Evolutionary conservation across 2,329 filamentous ascomycete species (phyloP).

Genomic region (Plenodomus biglobosus): DNA sequence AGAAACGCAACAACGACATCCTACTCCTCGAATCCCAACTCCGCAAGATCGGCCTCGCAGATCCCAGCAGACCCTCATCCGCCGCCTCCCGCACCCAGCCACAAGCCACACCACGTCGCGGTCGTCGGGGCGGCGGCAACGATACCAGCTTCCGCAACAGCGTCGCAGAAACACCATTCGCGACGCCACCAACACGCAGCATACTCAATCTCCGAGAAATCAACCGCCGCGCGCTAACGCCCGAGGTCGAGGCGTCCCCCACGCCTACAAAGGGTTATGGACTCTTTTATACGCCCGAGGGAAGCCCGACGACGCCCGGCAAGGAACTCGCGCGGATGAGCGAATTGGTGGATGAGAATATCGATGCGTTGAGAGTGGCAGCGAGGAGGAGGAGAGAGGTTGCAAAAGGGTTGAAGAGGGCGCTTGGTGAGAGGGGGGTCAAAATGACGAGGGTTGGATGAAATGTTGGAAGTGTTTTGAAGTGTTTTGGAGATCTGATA

Average conservation of each 20-base stretch:
- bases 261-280: conserved; percentile 36
- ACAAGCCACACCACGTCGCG: conserved; percentile 18
- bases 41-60: conserved; percentile 60
- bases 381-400: conserved; percentile 44
- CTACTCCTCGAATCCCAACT: conserved; percentile 88
- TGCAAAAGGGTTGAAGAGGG: conserved; percentile 42
- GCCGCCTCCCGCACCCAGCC: conserved; percentile 14
- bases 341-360: conserved; percentile 45
- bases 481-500: not conserved
- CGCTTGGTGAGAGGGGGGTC: conserved; percentile 38
- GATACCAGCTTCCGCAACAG: conserved; percentile 16
- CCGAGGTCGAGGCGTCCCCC: conserved; percentile 32
- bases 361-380: conserved; percentile 42
- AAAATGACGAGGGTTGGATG: conserved; percentile 27
- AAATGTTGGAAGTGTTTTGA: not conserved
- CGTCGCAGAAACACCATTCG: conserved; percentile 34
- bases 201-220: conserved; percentile 36
- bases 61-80: conserved; percentile 25
- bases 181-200: conserved; percentile 43
- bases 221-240: conserved; percentile 34
- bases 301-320: conserved; percentile 24
- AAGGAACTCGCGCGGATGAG: conserved; percentile 40
- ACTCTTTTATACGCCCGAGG: conserved; percentile 40
- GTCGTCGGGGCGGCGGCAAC: not conserved
- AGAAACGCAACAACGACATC: conserved; percentile 87